Evolutionary conservation across 2,329 filamentous ascomycete genomes (phyloP).

Genomic region (Fusarium irregulare): DNA sequence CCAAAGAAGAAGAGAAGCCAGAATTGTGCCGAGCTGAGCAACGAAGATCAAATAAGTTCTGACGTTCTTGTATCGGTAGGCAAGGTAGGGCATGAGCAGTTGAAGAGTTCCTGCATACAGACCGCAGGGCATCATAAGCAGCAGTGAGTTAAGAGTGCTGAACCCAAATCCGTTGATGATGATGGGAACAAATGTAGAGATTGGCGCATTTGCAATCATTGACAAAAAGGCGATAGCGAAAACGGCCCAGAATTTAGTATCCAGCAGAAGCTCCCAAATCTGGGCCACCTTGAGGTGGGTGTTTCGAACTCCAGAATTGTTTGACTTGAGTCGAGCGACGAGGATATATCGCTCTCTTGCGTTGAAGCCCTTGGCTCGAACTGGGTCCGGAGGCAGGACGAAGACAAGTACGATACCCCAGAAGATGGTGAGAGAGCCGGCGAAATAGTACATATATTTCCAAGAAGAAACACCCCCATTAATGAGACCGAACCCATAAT

Average conservation of each 20-base stretch:
- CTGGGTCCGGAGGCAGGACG: conserved; percentile 55
- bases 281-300: conserved; percentile 58
- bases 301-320: conserved; percentile 56
- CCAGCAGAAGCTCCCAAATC: conserved; percentile 51
- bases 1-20: conserved; percentile 43
- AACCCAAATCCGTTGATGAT: conserved; percentile 60
- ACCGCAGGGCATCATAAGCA: conserved; percentile 52
- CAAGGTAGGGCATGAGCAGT: conserved; percentile 54
- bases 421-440: conserved; percentile 53
- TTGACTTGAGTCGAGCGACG: conserved; percentile 45
- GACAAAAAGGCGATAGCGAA: conserved; percentile 53
- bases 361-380: conserved; percentile 49
- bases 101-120: conserved; percentile 52
- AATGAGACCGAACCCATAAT: conserved; percentile 60
- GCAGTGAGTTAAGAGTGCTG: conserved; percentile 55
- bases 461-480: conserved; percentile 50
- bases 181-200: conserved; percentile 58
- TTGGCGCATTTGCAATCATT: conserved; percentile 58
- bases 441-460: conserved; percentile 43
- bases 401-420: conserved; percentile 55
- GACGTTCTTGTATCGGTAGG: conserved; percentile 51
- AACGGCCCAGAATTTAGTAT: conserved; percentile 54
- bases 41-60: conserved; percentile 54
- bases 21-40: conserved; percentile 55
- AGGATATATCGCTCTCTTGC: conserved; percentile 47